Evolutionary conservation across 176 grass and related monocot genomes (phyloP).

Genomic region (Tillandsia fasciculata): DNA sequence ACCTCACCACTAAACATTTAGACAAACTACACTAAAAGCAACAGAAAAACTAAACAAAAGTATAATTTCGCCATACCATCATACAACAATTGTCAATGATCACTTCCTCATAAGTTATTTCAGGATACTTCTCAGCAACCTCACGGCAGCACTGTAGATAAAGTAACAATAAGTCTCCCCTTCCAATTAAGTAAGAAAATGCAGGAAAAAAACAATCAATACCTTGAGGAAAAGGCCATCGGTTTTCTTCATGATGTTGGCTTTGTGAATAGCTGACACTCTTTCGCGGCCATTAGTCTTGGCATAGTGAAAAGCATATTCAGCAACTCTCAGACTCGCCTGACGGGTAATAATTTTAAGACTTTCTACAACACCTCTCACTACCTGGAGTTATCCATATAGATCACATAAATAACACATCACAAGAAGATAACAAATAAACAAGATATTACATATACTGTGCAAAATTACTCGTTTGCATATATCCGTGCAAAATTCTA

Average conservation of each 20-base stretch:
- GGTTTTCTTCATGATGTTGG: conserved; percentile 98
- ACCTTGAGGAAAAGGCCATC: conserved; percentile 96
- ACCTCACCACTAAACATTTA: no score
- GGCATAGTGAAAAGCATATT: conserved; percentile 98
- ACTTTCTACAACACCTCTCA: conserved; percentile 96
- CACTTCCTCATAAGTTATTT: conserved; percentile 87
- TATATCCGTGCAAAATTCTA: no score
- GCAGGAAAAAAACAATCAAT: background rate
- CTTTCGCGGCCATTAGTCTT: conserved; percentile 74
- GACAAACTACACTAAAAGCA: no score
- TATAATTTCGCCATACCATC: conserved; percentile 41
- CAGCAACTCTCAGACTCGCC: conserved; percentile 91
- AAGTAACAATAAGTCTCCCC: background rate
- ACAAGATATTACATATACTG: no score
- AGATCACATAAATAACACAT: background rate
- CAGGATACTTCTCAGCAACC: conserved; percentile 88
- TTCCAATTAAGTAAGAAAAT: background rate
- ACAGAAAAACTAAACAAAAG: background rate
- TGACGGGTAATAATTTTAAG: conserved; percentile 96
- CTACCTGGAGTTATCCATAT: conserved; percentile 38
- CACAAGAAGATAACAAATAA: background rate
- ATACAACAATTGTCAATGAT: conserved; percentile 99
- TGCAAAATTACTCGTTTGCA: no score
- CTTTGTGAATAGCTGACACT: conserved; percentile 94
- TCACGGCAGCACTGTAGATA: conserved; percentile 80